Evolutionary conservation across 2,329 filamentous ascomycete genomes (phyloP).

Genomic region (Zopfia rhizophila): DNA sequence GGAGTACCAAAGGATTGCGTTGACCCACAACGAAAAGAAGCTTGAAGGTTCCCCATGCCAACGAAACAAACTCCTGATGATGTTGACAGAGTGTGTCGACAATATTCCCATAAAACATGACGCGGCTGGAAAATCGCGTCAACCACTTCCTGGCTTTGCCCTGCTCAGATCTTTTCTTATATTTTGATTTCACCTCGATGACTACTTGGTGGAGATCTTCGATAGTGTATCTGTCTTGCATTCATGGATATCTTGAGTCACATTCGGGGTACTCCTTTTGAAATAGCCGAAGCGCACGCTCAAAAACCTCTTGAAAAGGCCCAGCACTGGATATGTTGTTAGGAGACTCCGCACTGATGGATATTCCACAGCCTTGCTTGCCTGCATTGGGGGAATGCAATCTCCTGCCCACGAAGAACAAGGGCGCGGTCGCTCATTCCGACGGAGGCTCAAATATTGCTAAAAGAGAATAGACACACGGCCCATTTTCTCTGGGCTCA

Average conservation of each 20-base stretch:
- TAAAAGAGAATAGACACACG: no score
- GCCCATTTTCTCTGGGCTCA: no score
- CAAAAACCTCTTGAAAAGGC: conserved; percentile 4
- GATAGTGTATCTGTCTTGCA: neutral
- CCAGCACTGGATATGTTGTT: neutral
- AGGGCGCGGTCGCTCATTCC: neutral
- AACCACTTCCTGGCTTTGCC: conserved; percentile 9
- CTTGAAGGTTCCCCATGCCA: conserved; percentile 39
- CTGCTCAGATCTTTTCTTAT: conserved; percentile 1
- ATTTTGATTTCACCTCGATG: conserved; percentile 1
- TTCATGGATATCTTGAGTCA: neutral
- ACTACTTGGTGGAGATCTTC: conserved; percentile 4
- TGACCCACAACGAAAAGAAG: conserved; percentile 28
- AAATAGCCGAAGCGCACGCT: conserved; percentile 3
- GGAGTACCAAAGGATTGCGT: neutral
- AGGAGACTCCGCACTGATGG: neutral
- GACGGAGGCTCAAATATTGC: no score
- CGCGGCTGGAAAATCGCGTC: neutral
- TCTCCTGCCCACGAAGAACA: no score
- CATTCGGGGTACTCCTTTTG: neutral
- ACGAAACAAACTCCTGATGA: conserved; percentile 38
- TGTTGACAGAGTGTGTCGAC: conserved; percentile 34
- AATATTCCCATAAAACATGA: conserved; percentile 25
- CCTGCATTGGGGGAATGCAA: no score
- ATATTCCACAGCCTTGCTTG: no score